phyloP scores from a whole-genome alignment of 2,329 filamentous ascomycete species.

The Botrytis cinerea region DNA sequence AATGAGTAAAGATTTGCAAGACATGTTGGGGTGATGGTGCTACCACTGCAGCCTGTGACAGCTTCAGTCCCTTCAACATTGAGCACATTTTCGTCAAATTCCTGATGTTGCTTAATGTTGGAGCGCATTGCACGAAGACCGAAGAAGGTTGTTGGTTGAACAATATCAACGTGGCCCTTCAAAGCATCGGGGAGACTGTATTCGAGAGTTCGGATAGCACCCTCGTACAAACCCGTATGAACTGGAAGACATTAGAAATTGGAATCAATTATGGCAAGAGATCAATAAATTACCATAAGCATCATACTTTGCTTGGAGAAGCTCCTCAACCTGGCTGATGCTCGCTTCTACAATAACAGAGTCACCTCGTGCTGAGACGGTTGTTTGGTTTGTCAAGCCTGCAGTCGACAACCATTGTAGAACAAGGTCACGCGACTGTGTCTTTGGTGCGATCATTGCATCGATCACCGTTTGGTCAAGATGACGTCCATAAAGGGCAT shows the following conservation, averaged over 20 bases:
- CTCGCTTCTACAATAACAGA: constrained; percentile 51
- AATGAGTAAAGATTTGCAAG: constrained; percentile 40
- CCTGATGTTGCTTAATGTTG: constrained; percentile 28
- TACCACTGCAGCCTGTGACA: constrained; percentile 37
- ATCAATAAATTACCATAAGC: constrained; percentile 50
- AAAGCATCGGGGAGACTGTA: constrained; percentile 52
- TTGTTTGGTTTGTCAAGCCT: constrained; percentile 48
- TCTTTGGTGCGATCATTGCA: constrained; percentile 54
- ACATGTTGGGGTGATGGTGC: constrained; percentile 37
- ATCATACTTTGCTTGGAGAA: constrained; percentile 54
- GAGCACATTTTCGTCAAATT: constrained; percentile 24
- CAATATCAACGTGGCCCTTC: constrained; percentile 58
- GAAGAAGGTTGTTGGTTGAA: constrained; percentile 64
- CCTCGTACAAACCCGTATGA: constrained; percentile 28
- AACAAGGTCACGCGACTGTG: constrained; percentile 56
- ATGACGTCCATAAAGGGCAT: constrained; percentile 57
- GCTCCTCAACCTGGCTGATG: constrained; percentile 52
- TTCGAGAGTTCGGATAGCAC: constrained; percentile 35
- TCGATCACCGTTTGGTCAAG: constrained; percentile 54
- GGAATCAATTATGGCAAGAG: not conserved
- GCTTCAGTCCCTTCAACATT: constrained; percentile 27
- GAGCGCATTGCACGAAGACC: constrained; percentile 42
- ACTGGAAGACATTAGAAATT: constrained; percentile 29
- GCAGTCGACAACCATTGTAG: constrained; percentile 57
- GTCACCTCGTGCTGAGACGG: constrained; percentile 55